Conservation (phyloP, 345 rosid species). For the Bruguiera gymnorhiza region DNA sequence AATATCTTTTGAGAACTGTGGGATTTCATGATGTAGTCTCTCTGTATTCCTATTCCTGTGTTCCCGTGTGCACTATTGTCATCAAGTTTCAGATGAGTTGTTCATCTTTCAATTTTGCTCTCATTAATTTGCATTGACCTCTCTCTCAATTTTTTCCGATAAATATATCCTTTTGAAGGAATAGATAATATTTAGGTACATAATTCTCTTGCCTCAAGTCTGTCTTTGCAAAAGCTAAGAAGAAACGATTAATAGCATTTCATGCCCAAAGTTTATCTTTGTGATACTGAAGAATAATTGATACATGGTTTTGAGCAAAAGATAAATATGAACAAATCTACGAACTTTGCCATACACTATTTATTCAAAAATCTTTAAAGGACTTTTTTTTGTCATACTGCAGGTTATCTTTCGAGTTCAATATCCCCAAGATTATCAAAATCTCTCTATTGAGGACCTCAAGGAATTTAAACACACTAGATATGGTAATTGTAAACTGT, state of each 20-base stretch:
- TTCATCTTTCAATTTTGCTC: too few relatives aligned
- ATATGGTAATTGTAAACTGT: slow-evolving; percentile 61
- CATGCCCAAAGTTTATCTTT: neutral
- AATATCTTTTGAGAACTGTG: too few relatives aligned
- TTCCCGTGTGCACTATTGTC: too few relatives aligned
- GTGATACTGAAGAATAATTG: neutral
- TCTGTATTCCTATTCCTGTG: too few relatives aligned
- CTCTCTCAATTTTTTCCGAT: neutral
- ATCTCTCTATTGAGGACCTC: slow-evolving; percentile 89
- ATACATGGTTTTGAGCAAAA: neutral
- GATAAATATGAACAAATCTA: neutral
- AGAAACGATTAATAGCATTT: too few relatives aligned
- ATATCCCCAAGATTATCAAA: slow-evolving; percentile 82
- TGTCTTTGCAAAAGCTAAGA: too few relatives aligned
- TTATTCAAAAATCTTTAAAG: neutral
- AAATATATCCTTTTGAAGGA: neutral
- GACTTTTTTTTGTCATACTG: slow-evolving; percentile 1
- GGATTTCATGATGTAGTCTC: too few relatives aligned
- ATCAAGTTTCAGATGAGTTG: too few relatives aligned
- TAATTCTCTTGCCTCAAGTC: neutral
- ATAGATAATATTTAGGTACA: neutral
- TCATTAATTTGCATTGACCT: too few relatives aligned
- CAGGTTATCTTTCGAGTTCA: slow-evolving; percentile 97
- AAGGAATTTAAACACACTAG: slow-evolving; percentile 95
- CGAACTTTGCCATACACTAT: neutral